Conservation (phyloP, 164 flowering plant species). For the Aristolochia californica region DNA sequence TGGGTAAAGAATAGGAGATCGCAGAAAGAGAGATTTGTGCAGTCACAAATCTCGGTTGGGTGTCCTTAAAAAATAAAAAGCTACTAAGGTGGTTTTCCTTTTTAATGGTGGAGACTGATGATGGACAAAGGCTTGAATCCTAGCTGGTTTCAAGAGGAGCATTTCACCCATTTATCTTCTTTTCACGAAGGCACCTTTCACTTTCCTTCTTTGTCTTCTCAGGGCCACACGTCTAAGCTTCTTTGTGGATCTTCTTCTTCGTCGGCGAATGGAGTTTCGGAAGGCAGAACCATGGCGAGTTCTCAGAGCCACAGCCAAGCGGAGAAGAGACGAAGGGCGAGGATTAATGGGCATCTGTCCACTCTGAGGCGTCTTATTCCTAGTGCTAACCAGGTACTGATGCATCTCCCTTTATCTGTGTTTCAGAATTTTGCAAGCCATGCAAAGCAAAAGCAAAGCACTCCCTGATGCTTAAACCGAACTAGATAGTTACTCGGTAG, state of each 20-base stretch:
- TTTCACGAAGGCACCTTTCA: conserved; percentile 6
- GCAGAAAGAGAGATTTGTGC: not conserved
- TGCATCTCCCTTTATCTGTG: not conserved
- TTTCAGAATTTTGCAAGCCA: not conserved
- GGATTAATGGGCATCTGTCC: conserved; percentile 72
- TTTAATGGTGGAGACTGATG: conserved; percentile 6
- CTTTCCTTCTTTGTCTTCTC: conserved; percentile 17
- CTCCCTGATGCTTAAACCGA: too few relatives aligned
- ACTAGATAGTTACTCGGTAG: not conserved
- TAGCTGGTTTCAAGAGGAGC: conserved; percentile 19
- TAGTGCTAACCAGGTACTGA: conserved; percentile 61
- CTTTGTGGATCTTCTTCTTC: conserved; percentile 20
- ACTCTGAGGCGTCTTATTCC: conserved; percentile 56
- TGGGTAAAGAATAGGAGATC: too few relatives aligned
- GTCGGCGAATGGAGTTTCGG: conserved; percentile 15
- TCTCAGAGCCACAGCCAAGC: conserved; percentile 72
- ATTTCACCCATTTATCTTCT: conserved; percentile 8
- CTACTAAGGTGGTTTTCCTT: not conserved
- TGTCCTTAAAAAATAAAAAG: not conserved
- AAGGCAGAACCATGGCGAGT: conserved; percentile 47
- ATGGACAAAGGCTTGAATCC: conserved; percentile 21
- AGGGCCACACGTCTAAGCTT: conserved; percentile 8
- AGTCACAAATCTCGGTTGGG: too few relatives aligned
- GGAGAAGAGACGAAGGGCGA: conserved; percentile 65
- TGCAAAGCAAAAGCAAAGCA: too few relatives aligned